phyloP scores from a whole-genome alignment of 2,329 filamentous ascomycete species.

The Trichoderma sp. region DNA sequence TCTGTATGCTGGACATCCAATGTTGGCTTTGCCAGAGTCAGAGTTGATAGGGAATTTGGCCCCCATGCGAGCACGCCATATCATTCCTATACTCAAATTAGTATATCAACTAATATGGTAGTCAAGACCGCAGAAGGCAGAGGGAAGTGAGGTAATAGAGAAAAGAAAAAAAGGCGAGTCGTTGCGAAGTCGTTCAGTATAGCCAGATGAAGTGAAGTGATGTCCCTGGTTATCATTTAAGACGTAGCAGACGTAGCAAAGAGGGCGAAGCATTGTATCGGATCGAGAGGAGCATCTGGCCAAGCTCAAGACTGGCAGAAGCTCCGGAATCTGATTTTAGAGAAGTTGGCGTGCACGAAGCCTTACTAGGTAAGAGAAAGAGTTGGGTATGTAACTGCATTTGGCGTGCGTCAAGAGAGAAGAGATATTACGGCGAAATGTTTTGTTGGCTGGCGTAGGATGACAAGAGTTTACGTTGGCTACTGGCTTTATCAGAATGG shows the following conservation, averaged over 20 bases:
- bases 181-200: background rate
- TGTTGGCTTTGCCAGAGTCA: background rate
- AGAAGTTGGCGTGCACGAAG: slow-evolving; percentile 1
- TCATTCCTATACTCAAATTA: background rate
- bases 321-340: background rate
- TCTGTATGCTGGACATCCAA: background rate
- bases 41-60: background rate
- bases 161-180: background rate
- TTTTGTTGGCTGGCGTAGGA: slow-evolving; percentile 30
- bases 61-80: background rate
- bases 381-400: background rate
- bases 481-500: slow-evolving; percentile 29
- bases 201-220: background rate
- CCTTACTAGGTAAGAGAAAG: background rate
- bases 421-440: slow-evolving; percentile 33
- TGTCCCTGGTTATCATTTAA: background rate
- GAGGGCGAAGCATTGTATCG: background rate
- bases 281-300: background rate
- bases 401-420: slow-evolving; percentile 23
- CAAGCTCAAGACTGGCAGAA: background rate
- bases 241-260: background rate
- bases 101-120: background rate
- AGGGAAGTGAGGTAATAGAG: background rate
- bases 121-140: background rate
- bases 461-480: slow-evolving; percentile 35